These are phyloP conservation scores for Globisporangium heterothallicum DNA, from an alignment of 352 stramenopile species.

Conservation along the genomic window DNA sequence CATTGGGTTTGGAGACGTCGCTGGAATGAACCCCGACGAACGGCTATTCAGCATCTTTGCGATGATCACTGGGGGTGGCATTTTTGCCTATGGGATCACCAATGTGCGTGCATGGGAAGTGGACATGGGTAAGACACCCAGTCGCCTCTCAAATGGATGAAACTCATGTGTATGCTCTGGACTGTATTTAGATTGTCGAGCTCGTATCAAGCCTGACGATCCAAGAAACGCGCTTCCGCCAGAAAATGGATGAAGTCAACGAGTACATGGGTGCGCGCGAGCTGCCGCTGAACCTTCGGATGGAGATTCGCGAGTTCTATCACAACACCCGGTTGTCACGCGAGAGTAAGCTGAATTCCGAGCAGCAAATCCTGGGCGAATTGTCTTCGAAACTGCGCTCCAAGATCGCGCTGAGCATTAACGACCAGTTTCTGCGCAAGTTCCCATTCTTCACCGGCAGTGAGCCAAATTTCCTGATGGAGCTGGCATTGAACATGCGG, in stretches of 20 bases:
- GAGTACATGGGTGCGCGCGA: conserved; percentile 78
- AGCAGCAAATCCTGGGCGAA: conserved; percentile 65
- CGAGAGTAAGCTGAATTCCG: conserved; percentile 65
- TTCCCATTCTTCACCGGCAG: conserved; percentile 77
- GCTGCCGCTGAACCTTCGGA: conserved; percentile 60
- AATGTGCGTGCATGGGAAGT: conserved; percentile 55
- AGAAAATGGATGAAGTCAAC: conserved; percentile 76
- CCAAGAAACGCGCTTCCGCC: conserved; percentile 48
- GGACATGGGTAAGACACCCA: too few species aligned
- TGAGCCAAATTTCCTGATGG: conserved; percentile 81
- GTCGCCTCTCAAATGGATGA: too few species aligned
- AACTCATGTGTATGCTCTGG: too few species aligned
- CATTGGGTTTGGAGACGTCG: conserved; percentile 67
- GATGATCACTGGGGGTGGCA: conserved; percentile 71
- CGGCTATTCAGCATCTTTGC: conserved; percentile 68
- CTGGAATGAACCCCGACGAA: conserved; percentile 47
- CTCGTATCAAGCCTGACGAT: conserved; percentile 59
- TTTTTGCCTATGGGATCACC: conserved; percentile 81
- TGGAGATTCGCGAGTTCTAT: conserved; percentile 82
- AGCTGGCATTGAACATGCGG: conserved; percentile 74
- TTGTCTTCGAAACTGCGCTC: conserved; percentile 66
- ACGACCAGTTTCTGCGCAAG: conserved; percentile 76
- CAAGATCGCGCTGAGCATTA: conserved; percentile 78
- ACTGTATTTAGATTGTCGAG: conserved; percentile 15
- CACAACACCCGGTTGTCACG: conserved; percentile 70